Evolutionary conservation across 2,329 filamentous ascomycete species (phyloP).

Genomic region (Trichoderma sp.): DNA sequence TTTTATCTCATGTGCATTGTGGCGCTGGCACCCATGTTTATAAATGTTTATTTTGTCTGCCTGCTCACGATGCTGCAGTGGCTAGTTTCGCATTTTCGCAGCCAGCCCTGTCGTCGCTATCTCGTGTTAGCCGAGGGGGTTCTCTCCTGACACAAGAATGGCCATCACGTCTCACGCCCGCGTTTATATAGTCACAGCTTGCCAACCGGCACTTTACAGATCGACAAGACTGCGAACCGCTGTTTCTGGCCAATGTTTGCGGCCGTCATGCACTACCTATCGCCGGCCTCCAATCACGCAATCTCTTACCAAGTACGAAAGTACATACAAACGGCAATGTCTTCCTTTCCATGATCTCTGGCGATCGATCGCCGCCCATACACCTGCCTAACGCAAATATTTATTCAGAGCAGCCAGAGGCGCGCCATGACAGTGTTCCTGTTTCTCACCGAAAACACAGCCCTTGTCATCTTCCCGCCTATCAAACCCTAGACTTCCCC

Average conservation of each 20-base stretch:
- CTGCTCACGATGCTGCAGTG: background rate
- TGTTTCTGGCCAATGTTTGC: background rate
- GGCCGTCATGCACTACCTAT: too few species aligned
- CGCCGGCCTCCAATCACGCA: constrained; percentile 11
- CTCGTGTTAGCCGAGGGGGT: background rate
- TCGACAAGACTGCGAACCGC: constrained; percentile 7
- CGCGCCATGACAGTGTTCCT: background rate
- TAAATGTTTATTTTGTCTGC: background rate
- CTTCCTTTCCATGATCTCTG: background rate
- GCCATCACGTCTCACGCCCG: background rate
- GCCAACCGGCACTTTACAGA: background rate
- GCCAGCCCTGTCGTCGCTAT: background rate
- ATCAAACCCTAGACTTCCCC: constrained; percentile 25
- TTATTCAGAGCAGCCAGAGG: background rate
- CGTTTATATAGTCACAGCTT: background rate
- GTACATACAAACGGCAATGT: background rate
- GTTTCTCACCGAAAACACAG: constrained; percentile 20
- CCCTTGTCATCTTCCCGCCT: constrained; percentile 18
- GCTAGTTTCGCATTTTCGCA: constrained; percentile 1
- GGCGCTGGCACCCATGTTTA: background rate
- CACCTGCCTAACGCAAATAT: background rate
- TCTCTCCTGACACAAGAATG: background rate
- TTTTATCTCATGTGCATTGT: background rate
- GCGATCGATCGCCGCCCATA: background rate
- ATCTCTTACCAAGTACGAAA: background rate